phyloP scores from a whole-genome alignment of 1,139 yeast species.

The Sugiyamaella novakii region DNA sequence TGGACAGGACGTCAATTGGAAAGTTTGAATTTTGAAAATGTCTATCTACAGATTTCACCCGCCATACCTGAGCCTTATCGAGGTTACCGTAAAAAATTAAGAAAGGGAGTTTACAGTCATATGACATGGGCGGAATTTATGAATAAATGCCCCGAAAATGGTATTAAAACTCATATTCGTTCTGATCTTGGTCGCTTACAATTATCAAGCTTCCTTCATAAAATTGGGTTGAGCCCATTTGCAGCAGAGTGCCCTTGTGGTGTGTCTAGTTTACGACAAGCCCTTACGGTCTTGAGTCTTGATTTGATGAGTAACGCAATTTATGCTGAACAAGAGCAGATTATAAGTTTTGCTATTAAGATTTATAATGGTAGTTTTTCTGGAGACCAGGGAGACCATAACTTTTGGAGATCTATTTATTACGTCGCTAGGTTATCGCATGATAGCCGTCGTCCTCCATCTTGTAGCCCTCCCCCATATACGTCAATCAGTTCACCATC shows the following conservation, averaged over 20 bases:
- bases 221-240: conserved; percentile 3
- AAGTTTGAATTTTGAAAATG: neutral
- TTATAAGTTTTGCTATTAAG: conserved; percentile 8
- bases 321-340: neutral
- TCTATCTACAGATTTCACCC: neutral
- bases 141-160: neutral
- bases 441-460: conserved; percentile 4
- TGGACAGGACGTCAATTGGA: conserved; percentile 6
- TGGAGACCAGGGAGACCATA: neutral
- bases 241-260: conserved; percentile 7
- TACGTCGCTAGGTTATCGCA: neutral
- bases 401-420: conserved; percentile 11
- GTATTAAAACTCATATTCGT: neutral
- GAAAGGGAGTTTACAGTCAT: conserved; percentile 2
- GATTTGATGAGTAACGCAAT: neutral
- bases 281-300: conserved; percentile 6
- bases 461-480: conserved; percentile 17
- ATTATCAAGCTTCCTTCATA: conserved; percentile 9
- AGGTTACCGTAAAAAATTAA: conserved; percentile 7
- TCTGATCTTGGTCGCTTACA: neutral
- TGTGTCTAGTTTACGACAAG: conserved; percentile 2
- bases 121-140: conserved; percentile 11
- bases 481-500: neutral
- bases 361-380: conserved; percentile 2
- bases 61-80: conserved; percentile 2